Evolutionary conservation across 345 rosid genomes (phyloP), one percentile per base, ranked within the genome.

Genomic region (Bruguiera sexangula): DNA sequence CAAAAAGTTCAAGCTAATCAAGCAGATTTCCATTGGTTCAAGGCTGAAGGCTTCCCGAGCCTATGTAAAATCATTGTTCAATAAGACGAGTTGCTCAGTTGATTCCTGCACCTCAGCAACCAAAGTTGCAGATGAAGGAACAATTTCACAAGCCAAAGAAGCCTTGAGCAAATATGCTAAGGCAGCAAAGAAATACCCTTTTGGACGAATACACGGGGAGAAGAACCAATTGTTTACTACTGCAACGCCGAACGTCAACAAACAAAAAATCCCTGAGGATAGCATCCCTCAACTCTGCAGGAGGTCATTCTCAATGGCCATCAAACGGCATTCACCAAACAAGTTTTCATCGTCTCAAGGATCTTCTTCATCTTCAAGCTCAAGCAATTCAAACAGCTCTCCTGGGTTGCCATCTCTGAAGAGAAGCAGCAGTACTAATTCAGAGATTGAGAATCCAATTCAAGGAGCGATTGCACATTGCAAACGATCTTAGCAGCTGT

Each of bases 381-480:
- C 71, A 9, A 48, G 34, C 9, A 58, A 59, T 59, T 48, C 67
- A 4, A 68, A 8, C 15, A 64, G 57, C 3, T 64, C 53, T 51
- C 57, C 60, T 6, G 60, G 73, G 51, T 13, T 77, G 70, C 80
- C 76, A 16, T 72, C 68, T 64, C 73, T 72, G 4, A 72, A 64
- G 63, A 77, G 73, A 62, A 72, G 80, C 67, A 73, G 68, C 72
- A 77, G 70, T 26, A 51, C 64, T 46, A 61, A 63, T 52, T 54
- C 81, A 19, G 91, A 91, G 69, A 62, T 83, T 51, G 98, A 94
- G 77, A 89, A 83, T 53, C 86, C 97, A 51, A 84, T 94, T 29
- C 95, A 91, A 39, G 97, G 95, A 80, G 98, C 98, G 61, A 94
- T 94, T 63, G 86, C 94, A 67, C 92, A 91, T 67, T 94, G 98